Evolutionary conservation across 805 yeast species (phyloP).

Genomic region (Yamadazyma phyllophila): DNA sequence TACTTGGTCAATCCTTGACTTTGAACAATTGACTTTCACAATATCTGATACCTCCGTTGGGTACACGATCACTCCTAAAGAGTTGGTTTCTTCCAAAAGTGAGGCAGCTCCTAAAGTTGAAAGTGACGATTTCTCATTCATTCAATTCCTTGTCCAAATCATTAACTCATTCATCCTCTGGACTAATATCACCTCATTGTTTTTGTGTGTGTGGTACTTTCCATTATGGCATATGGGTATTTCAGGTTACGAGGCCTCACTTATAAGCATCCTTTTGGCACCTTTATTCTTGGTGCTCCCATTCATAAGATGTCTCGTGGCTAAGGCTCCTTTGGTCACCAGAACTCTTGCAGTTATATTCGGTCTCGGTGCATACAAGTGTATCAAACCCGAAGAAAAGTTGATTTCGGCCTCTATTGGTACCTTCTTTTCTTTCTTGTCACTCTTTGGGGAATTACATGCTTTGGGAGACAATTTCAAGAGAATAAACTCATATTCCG

Average conservation of each 20-base stretch:
- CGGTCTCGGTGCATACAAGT: slow-evolving; percentile 75
- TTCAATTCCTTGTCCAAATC: slow-evolving; percentile 43
- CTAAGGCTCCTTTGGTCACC: slow-evolving; percentile 50
- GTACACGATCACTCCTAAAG: slow-evolving; percentile 12
- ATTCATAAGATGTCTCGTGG: slow-evolving; percentile 34
- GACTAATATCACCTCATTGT: slow-evolving; percentile 78
- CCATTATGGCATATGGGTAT: slow-evolving; percentile 98
- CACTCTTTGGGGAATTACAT: slow-evolving; percentile 55
- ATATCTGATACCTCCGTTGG: slow-evolving; percentile 27
- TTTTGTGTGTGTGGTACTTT: slow-evolving; percentile 92
- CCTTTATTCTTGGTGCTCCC: slow-evolving; percentile 56
- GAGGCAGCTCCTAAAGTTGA: slow-evolving; percentile 4
- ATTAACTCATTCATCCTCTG: slow-evolving; percentile 78
- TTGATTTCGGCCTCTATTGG: slow-evolving; percentile 67
- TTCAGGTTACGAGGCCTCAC: slow-evolving; percentile 84
- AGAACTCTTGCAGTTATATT: slow-evolving; percentile 53
- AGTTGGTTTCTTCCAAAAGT: background rate
- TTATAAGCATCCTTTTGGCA: slow-evolving; percentile 50
- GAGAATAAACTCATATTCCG: slow-evolving; percentile 43
- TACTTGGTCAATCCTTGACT: slow-evolving; percentile 71
- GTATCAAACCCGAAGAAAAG: slow-evolving; percentile 67
- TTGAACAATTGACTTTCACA: slow-evolving; percentile 55
- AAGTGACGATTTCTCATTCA: slow-evolving; percentile 30
- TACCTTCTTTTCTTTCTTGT: slow-evolving; percentile 55
- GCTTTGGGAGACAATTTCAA: slow-evolving; percentile 27